A percentile compares a stretch with the other conserved stretches of the same genome.
Conservation (phyloP, 768 basidiomycete species). For the Termitomyces titanicus region DNA sequence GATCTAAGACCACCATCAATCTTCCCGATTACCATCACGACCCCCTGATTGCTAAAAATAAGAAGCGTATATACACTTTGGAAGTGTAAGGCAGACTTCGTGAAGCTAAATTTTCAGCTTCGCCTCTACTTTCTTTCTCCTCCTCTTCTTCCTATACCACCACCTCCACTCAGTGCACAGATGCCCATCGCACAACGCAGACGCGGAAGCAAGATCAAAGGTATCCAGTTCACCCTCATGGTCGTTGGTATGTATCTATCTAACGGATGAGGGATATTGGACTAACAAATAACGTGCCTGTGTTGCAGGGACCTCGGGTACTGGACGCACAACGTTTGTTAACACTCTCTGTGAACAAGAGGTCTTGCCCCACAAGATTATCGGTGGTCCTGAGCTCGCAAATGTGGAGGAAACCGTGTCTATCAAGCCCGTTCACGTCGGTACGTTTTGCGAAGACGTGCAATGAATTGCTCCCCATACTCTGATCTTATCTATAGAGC, state of each 20-base stretch:
- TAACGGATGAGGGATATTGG: background rate
- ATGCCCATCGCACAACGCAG: slow-evolving; percentile 50
- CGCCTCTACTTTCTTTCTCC: slow-evolving; percentile 7
- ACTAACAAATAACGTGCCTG: background rate
- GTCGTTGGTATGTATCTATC: slow-evolving; percentile 67
- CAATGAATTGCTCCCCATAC: background rate
- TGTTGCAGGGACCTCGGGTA: slow-evolving; percentile 74
- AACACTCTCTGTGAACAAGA: slow-evolving; percentile 87
- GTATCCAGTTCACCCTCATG: slow-evolving; percentile 86
- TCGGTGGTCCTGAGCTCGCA: slow-evolving; percentile 63
- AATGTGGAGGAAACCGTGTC: slow-evolving; percentile 73
- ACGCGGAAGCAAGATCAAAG: slow-evolving; percentile 81
- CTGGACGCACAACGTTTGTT: slow-evolving; percentile 86
- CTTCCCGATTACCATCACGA: slow-evolving; percentile 14
- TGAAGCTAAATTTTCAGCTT: slow-evolving; percentile 7
- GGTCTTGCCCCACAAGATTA: slow-evolving; percentile 66
- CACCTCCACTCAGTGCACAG: slow-evolving; percentile 3
- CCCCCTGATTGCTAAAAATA: slow-evolving; percentile 11
- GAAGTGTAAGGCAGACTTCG: background rate
- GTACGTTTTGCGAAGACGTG: slow-evolving; percentile 29
- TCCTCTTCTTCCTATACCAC: slow-evolving; percentile 6
- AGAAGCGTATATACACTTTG: background rate
- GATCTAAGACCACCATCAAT: slow-evolving; percentile 9
- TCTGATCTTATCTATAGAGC: slow-evolving; percentile 43
- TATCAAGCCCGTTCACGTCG: slow-evolving; percentile 81